Evolutionary conservation across 2,329 filamentous ascomycete genomes (phyloP).

Genomic region (Didymella glomerata): DNA sequence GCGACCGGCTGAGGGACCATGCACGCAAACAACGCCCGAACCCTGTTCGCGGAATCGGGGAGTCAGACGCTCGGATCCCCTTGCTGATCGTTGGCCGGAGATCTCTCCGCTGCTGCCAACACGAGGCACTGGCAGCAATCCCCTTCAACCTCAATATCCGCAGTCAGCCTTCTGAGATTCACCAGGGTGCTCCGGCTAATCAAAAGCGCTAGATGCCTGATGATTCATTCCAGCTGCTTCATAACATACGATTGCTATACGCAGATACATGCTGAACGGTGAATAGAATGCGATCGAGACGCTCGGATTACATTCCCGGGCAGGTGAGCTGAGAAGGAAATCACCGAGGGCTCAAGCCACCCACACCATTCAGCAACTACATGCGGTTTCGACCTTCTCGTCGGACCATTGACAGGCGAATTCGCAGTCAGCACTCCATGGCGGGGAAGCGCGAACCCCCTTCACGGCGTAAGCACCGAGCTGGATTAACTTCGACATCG

Average conservation of each 20-base stretch:
- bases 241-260: neutral
- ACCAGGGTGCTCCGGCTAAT: neutral
- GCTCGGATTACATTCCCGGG: conserved; percentile 1
- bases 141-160: conserved; percentile 5
- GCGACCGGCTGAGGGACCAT: conserved; percentile 3
- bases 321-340: conserved; percentile 1
- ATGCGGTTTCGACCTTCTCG: conserved; percentile 5
- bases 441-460: conserved; percentile 17
- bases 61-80: conserved; percentile 10
- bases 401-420: conserved; percentile 5
- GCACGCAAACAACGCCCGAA: conserved; percentile 11
- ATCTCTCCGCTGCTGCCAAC: conserved; percentile 2
- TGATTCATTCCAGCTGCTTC: neutral
- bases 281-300: neutral
- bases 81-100: conserved; percentile 19
- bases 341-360: conserved; percentile 1
- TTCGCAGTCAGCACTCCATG: conserved; percentile 10
- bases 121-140: conserved; percentile 10
- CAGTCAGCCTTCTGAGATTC: neutral
- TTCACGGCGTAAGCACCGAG: conserved; percentile 7
- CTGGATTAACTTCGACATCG: neutral
- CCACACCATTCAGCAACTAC: neutral
- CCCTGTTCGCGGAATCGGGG: conserved; percentile 8
- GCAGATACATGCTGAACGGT: neutral
- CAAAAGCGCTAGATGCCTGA: neutral